Base-by-base conservation (phyloP, 441 rosid species). In the Omphalea diandra region DNA sequence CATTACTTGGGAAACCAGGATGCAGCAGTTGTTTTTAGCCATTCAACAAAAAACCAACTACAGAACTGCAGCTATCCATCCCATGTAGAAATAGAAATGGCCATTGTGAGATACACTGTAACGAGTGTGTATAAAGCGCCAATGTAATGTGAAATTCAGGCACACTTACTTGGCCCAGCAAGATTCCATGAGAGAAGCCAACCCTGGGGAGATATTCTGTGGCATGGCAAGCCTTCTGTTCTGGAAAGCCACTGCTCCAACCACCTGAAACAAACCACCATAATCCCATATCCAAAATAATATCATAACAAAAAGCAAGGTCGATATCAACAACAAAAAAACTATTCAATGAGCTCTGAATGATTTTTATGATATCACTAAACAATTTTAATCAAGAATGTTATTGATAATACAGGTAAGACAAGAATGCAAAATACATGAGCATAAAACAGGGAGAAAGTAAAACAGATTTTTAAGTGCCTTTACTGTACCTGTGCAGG, bases 221-320 rank as follows among this genome's bases (percentile, higher is more conserved):
- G 99, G 99, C 67, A 92, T 75, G 10, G 85, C 31, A n/a, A 92
- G 94, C 80, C 88, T 85, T 79, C 99, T 88, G 72, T 94, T 94
- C 80, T 94, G 98, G 82, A 90, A 94, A 14, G 97, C 99, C 67
- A 94, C 97, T 7, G 97, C 99, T 77, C 99, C 99, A 55, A 94
- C 99, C 44, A 94, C 99, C 99, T 94, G 76, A 53, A 44, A 67
- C 65, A 65, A 44, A 24, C 41, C 47, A 65, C 52, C 64, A 27
- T 20, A 38, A 17, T 6, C 49, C 41, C 22, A 56, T 58, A 27
- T 31, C 55, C 27, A 44, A 31, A 18, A 11, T 56, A 38, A 12
- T 7, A 27, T n/a, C n/a, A 52, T 7, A 12, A 33, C 2, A 53
- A 12, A 5, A 18, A 36, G 5, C 0, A 31, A 2, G 14, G 36